Evolutionary conservation across 1,284 basidiomycete species (phyloP), one percentile per base, ranked within the genome.

Genomic region (Ustilago shanxiensis): DNA sequence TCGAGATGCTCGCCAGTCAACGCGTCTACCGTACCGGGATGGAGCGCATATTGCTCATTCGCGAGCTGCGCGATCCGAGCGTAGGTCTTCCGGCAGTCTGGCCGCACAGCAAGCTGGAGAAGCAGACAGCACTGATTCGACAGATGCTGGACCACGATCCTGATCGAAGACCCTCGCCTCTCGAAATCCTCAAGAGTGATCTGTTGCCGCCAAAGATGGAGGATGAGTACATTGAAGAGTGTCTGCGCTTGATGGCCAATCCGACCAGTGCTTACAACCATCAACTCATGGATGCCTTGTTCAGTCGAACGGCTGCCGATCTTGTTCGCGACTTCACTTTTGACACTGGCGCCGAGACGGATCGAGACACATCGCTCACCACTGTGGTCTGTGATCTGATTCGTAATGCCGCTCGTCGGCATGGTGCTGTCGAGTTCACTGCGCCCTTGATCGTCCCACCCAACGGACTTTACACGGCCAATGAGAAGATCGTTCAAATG

Each of bases 1-100:
- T 98, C 83, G 95, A 98, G 88, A 97, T 98, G 95, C 95, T 95
- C 84, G 94, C 92, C 53, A 84, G 88, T 81, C 81, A 83, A 56
- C 72, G 80, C 2, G 77, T 80, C 39, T 96, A 97, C 87, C 89
- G 90, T n/a, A 98, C 95, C 0, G 91, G 91, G 2, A 90, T 93
- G 60, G 95, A 98, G 85, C 91, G 95, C 16, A 92, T 93, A 50
- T 90, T 90, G 3, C 93, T 95, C 18, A 89, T 98, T 7, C 92
- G 92, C 72, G 91, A 91, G 55, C 86, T 97, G 37, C 88, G 95
- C 13, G 91, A 90, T 72, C 91, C 91, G 0, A 87, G 89, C 5
- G 90, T 96, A 41, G 88, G 89, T 44, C 94, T 98, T 80, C 95
- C 95, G 1, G 65, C 86, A 1, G 88, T 88, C 1, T 98, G 95